Conservation (phyloP, 352 stramenopile genomes). For the Pythium myriotylum region DNA sequence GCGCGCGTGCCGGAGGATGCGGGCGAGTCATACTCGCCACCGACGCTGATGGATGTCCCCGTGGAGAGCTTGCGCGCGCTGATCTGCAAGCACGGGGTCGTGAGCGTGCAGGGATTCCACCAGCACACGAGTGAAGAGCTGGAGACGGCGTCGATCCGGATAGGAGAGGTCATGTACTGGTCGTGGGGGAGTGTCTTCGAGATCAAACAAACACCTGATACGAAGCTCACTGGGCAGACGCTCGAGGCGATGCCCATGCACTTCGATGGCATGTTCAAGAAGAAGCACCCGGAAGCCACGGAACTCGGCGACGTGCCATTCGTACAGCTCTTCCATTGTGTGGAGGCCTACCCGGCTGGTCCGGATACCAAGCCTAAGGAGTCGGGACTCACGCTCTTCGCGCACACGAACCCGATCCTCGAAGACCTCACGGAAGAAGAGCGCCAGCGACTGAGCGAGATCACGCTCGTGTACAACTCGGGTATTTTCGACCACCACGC, state of each 20-base stretch:
- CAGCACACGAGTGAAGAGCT: background rate
- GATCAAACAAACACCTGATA: background rate
- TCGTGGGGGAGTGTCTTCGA: constrained; percentile 10
- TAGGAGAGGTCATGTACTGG: no score
- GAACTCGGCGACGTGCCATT: constrained; percentile 16
- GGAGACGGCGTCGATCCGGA: background rate
- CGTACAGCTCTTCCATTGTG: constrained; percentile 19
- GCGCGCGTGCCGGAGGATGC: background rate
- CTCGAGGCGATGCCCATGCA: constrained; percentile 16
- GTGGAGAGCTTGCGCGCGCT: background rate
- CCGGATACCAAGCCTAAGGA: background rate
- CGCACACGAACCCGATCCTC: constrained; percentile 2
- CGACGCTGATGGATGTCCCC: background rate
- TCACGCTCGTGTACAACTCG: constrained; percentile 1
- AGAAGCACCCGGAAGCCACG: constrained; percentile 4
- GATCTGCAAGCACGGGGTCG: constrained; percentile 9
- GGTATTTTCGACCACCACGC: background rate
- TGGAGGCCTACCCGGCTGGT: constrained; percentile 9
- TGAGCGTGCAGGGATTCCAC: constrained; percentile 14
- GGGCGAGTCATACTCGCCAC: background rate
- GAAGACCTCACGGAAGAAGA: background rate
- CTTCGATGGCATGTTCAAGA: constrained; percentile 21
- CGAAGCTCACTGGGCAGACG: constrained; percentile 4
- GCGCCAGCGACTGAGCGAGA: background rate
- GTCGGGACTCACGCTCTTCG: background rate